Base-by-base conservation (phyloP, 352 stramenopile genomes). In the Phytophthora constricta region DNA sequence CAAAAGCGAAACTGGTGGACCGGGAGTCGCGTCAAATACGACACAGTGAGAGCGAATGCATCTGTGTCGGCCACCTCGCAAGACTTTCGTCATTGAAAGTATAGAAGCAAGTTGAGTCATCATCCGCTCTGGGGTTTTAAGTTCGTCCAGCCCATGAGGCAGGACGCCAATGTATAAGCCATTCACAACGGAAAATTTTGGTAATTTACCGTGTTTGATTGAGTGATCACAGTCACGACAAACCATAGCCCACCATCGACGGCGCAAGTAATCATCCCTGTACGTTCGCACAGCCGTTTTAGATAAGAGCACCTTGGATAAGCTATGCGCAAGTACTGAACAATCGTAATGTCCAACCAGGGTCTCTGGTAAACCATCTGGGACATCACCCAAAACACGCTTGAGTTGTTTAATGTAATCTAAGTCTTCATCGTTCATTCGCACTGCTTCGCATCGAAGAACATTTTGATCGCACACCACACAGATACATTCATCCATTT, bases 41-140 rank as follows among this genome's bases (percentile, higher is more conserved):
- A 63, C 39, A 22, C 33, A 63, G 41, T 63, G 45, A 8, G 57
- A 64, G 2, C 46, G 57, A 34, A 64, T 51, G 46, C 33, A 52
- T 26, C 34, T 22, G 28, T 64, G 46, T 10, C 33, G 4, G 7
- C 46, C 45, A 37, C 57, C 57, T 14, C 57, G 46, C 57, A 64
- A 51, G 3, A 52, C 57, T 4, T 46, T 20, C 2, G 57, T 51
- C 17, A 57, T 49, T 9, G 57, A 43, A 10, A 10, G 13, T 50
- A 64, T 23, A 9, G 33, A 2, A 5, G 8, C n/a, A 5, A 63
- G 45, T 23, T 64, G 57, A 13, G 46, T 64, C 45, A 64, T 64
- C 1, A 57, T 10, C 5, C 46, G 45, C 16, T 64, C 46, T 16
- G 46, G 57, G 22, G 50, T 31, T 7, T 28, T 57, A 16, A 49